phyloP scores from a whole-genome alignment of 2,329 filamentous ascomycete species.

The Cladosporium oxysporum region DNA sequence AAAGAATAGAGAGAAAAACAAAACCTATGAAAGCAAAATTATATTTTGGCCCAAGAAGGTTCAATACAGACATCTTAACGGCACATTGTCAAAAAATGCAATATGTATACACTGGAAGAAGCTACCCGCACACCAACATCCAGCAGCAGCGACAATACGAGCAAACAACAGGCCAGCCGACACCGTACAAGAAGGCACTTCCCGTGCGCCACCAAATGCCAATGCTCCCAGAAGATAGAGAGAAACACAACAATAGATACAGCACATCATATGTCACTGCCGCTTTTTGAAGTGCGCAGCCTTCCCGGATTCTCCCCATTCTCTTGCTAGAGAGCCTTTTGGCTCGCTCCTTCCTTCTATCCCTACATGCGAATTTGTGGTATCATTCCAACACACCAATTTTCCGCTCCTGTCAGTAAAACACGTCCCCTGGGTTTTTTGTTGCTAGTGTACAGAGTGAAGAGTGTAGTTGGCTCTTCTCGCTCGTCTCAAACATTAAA shows the following conservation, averaged over 20 bases:
- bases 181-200: not conserved
- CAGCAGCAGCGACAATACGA: not conserved
- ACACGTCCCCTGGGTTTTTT: slow-evolving; percentile 3
- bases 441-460: slow-evolving; percentile 19
- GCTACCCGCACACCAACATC: not conserved
- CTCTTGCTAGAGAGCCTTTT: not conserved
- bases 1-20: not conserved
- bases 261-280: not conserved
- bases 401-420: not conserved
- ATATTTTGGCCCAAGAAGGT: not conserved
- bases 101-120: slow-evolving; percentile 4
- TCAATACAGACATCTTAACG: not conserved
- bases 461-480: slow-evolving; percentile 9
- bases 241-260: slow-evolving; percentile 4
- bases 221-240: not conserved
- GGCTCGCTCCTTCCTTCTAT: slow-evolving; percentile 4
- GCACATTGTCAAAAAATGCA: not conserved
- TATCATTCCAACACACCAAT: slow-evolving; percentile 16
- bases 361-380: slow-evolving; percentile 20
- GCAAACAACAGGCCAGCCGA: not conserved
- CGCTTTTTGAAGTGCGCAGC: not conserved
- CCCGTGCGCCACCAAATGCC: not conserved
- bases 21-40: not conserved
- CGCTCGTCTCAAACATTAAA: not conserved
- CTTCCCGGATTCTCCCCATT: not conserved